Percentiles rank a stretch among this genome's conserved stretches.
Conservation (phyloP, 2,329 filamentous ascomycete species). For the Paecilomyces dactylethromorphus region DNA sequence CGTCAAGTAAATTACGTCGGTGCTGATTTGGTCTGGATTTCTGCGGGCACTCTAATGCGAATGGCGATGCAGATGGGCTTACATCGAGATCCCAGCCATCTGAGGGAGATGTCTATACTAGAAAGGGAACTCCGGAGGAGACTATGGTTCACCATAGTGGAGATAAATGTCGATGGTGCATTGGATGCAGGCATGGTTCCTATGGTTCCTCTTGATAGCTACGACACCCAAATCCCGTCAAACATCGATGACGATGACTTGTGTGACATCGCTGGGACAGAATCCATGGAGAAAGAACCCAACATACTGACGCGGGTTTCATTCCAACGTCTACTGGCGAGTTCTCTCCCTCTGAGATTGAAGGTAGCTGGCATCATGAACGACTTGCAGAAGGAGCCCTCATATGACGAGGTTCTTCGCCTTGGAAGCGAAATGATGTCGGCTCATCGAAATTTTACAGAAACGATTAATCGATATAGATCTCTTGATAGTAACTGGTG, state of each 20-base stretch:
- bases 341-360: constrained; percentile 40
- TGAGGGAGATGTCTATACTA: constrained; percentile 17
- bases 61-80: constrained; percentile 35
- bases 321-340: constrained; percentile 41
- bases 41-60: constrained; percentile 30
- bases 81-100: constrained; percentile 30
- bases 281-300: constrained; percentile 22
- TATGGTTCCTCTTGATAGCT: constrained; percentile 27
- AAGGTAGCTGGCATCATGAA: constrained; percentile 43
- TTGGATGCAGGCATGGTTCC: constrained; percentile 29
- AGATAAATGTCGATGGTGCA: constrained; percentile 31
- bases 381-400: constrained; percentile 36
- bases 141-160: constrained; percentile 27
- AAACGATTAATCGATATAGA: constrained; percentile 4
- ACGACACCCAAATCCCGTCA: constrained; percentile 28
- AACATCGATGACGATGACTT: constrained; percentile 33
- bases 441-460: not conserved
- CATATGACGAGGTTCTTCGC: constrained; percentile 44
- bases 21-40: constrained; percentile 30
- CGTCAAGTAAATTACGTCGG: constrained; percentile 28
- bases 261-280: not conserved
- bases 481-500: not conserved
- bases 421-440: constrained; percentile 40
- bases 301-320: constrained; percentile 44
- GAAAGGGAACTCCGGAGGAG: constrained; percentile 20